These are phyloP conservation scores for Mucor indicus DNA, from an alignment of 371 early-diverging fungal species.

Conservation along the genomic window DNA sequence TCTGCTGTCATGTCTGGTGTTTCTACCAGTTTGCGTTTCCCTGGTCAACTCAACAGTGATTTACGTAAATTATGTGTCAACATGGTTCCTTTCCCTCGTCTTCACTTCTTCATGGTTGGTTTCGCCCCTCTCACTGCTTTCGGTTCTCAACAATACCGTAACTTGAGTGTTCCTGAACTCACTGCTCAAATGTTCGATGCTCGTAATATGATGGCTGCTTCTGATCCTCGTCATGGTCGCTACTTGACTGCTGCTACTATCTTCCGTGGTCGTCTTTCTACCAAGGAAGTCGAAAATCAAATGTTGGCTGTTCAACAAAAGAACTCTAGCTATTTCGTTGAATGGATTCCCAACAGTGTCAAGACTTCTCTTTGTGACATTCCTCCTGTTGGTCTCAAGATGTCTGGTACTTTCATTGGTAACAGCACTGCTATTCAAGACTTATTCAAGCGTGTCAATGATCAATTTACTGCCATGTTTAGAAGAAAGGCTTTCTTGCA, in stretches of 20 bases:
- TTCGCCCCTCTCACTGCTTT: slow-evolving; percentile 94
- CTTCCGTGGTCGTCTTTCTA: slow-evolving; percentile 97
- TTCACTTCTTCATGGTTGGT: slow-evolving; percentile 99
- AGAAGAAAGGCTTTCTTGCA: slow-evolving; percentile 96
- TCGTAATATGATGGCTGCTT: slow-evolving; percentile 99
- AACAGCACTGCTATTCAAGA: slow-evolving; percentile 99
- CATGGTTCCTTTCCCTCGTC: slow-evolving; percentile 99
- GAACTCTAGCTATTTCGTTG: slow-evolving; percentile 96
- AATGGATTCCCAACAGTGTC: slow-evolving; percentile 99
- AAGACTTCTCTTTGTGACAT: slow-evolving; percentile 99
- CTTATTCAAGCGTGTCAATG: slow-evolving; percentile 96
- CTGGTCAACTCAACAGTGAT: slow-evolving; percentile 99
- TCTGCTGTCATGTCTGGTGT: slow-evolving; percentile 94
- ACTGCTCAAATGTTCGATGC: slow-evolving; percentile 98
- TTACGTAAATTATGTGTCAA: slow-evolving; percentile 98
- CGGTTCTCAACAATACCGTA: slow-evolving; percentile 86
- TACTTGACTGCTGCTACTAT: slow-evolving; percentile 98
- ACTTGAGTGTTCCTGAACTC: slow-evolving; percentile 89
- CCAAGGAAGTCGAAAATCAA: slow-evolving; percentile 99
- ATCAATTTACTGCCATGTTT: slow-evolving; percentile 96
- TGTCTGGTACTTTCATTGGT: slow-evolving; percentile 98
- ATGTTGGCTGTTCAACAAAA: slow-evolving; percentile 94
- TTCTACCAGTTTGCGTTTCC: slow-evolving; percentile 98
- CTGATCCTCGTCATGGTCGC: slow-evolving; percentile 96
- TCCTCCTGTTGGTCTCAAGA: slow-evolving; percentile 94